These are phyloP conservation scores for Cadophora sp. DNA, from an alignment of 2,329 filamentous ascomycete genomes.

Conservation along the genomic window DNA sequence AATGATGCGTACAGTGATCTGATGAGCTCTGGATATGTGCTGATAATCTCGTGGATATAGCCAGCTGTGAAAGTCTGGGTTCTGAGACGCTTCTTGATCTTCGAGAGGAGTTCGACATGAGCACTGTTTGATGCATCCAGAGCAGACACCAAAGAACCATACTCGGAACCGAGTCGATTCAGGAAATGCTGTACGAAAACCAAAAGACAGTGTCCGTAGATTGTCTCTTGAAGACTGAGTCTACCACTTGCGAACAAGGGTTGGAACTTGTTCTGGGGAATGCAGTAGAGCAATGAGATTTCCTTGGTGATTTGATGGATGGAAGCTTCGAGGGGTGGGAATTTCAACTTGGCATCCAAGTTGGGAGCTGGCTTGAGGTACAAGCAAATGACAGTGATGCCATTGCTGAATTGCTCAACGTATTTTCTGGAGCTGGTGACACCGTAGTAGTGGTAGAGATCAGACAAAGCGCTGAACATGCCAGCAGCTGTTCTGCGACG, in stretches of 20 bases:
- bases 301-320: slow-evolving; percentile 99
- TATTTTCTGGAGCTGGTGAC: slow-evolving; percentile 97
- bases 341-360: slow-evolving; percentile 59
- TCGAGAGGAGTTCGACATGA: slow-evolving; percentile 83
- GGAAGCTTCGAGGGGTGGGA: slow-evolving; percentile 87
- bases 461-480: slow-evolving; percentile 92
- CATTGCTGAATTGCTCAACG: slow-evolving; percentile 98
- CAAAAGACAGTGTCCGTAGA: slow-evolving; percentile 97
- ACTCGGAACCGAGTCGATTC: slow-evolving; percentile 89
- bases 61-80: slow-evolving; percentile 98
- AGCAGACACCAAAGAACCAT: slow-evolving; percentile 82
- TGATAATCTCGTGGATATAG: slow-evolving; percentile 97
- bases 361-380: slow-evolving; percentile 80
- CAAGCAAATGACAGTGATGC: slow-evolving; percentile 94
- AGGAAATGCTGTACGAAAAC: slow-evolving; percentile 98
- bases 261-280: slow-evolving; percentile 97
- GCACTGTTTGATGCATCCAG: slow-evolving; percentile 82
- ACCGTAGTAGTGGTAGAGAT: slow-evolving; percentile 98
- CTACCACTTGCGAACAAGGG: slow-evolving; percentile 83
- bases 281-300: slow-evolving; percentile 94
- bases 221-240: slow-evolving; percentile 92
- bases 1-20: slow-evolving; percentile 90
- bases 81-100: slow-evolving; percentile 93
- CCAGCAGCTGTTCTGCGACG: slow-evolving; percentile 90
- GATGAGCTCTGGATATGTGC: slow-evolving; percentile 85